Percentiles rank a stretch among this genome's conserved stretches.
Conservation (phyloP, 1,139 yeast species). For the Candida tropicalis region DNA sequence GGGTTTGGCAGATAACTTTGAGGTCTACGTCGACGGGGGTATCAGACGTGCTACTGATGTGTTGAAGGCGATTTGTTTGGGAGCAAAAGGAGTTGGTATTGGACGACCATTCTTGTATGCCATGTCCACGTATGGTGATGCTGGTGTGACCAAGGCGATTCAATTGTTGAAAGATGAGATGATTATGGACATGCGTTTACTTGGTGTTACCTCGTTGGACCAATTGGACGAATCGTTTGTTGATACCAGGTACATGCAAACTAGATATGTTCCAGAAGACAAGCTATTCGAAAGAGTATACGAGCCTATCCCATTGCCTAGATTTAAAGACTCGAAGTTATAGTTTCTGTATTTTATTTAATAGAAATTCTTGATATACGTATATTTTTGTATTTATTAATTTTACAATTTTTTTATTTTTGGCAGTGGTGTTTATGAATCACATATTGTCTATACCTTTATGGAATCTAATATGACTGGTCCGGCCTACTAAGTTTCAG, state of each 20-base stretch:
- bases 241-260: conserved; percentile 26
- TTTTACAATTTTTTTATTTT: no score
- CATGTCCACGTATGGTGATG: conserved; percentile 72
- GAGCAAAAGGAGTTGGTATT: conserved; percentile 73
- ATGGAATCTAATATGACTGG: no score
- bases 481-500: no score
- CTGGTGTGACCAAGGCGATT: conserved; percentile 78
- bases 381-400: neutral
- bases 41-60: conserved; percentile 72
- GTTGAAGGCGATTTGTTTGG: conserved; percentile 65
- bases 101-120: conserved; percentile 77
- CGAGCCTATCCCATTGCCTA: conserved; percentile 39
- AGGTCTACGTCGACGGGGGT: conserved; percentile 66
- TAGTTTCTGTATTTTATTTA: conserved; percentile 10
- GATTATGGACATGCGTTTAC: conserved; percentile 83
- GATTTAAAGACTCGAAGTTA: conserved; percentile 32
- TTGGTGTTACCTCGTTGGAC: conserved; percentile 71
- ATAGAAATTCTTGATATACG: neutral
- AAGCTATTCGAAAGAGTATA: conserved; percentile 39
- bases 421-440: no score
- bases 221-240: conserved; percentile 56
- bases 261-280: conserved; percentile 35
- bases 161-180: conserved; percentile 80
- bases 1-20: conserved; percentile 47
- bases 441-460: no score